Conservation (phyloP, 2,329 filamentous ascomycete genomes). For the Aspergillus hortae region DNA sequence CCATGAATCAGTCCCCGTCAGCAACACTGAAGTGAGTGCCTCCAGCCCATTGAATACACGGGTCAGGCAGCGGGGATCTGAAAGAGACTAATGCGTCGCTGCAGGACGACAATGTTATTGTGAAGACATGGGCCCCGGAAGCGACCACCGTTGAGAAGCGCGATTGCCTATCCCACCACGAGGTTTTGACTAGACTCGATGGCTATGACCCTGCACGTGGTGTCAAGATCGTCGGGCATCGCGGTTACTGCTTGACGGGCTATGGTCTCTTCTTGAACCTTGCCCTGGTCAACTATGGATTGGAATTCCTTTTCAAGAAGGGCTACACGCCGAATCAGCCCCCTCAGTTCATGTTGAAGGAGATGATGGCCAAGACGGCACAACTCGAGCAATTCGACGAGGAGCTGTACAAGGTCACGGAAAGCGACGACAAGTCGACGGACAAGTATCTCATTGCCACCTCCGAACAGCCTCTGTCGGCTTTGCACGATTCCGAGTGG, state of each 20-base stretch:
- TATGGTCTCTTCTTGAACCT: constrained; percentile 91
- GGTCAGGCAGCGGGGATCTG: too few species aligned
- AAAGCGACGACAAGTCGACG: constrained; percentile 77
- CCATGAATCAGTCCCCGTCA: constrained; percentile 79
- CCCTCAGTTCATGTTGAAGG: constrained; percentile 90
- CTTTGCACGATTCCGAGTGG: constrained; percentile 92
- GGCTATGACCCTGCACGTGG: constrained; percentile 92
- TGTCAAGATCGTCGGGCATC: constrained; percentile 89
- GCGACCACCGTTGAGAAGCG: constrained; percentile 71
- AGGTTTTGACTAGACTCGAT: constrained; percentile 81
- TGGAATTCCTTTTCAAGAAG: constrained; percentile 79
- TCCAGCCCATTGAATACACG: neutral
- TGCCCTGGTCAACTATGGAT: constrained; percentile 89
- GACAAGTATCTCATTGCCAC: constrained; percentile 85
- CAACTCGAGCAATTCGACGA: constrained; percentile 97
- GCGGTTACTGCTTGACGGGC: constrained; percentile 86
- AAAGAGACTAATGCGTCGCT: neutral
- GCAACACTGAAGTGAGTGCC: constrained; percentile 66
- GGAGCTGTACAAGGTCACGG: constrained; percentile 90
- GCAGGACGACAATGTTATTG: constrained; percentile 73
- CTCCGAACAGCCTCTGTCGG: constrained; percentile 91
- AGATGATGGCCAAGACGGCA: constrained; percentile 96
- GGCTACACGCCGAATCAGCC: constrained; percentile 82
- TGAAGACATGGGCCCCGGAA: constrained; percentile 77
- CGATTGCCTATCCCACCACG: constrained; percentile 83